Evolutionary conservation across 495 filamentous ascomycete genomes (phyloP).

Genomic region (Aspergillus carlsbadensis): DNA sequence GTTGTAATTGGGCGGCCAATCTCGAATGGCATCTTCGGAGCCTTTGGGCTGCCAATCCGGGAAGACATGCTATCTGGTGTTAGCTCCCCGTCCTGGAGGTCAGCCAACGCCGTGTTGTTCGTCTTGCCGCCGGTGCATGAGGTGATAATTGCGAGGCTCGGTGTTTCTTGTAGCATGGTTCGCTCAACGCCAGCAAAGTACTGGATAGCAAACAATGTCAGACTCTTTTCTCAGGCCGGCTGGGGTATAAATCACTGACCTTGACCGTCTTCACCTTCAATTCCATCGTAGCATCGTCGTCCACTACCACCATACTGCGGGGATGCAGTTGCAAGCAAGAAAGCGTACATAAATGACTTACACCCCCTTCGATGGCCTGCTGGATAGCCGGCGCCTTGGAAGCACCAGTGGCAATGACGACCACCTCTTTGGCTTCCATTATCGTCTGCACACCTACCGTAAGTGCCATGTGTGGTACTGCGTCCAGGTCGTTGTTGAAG

Average conservation of each 20-base stretch:
- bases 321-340: constrained; percentile 1
- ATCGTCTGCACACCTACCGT: constrained; percentile 5
- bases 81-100: background rate
- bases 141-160: background rate
- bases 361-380: background rate
- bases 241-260: background rate
- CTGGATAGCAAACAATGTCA: background rate
- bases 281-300: background rate
- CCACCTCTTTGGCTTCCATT: constrained; percentile 1
- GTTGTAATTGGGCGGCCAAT: too few relatives aligned
- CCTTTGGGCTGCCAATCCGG: constrained; percentile 3
- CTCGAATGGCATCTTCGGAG: background rate
- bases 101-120: background rate
- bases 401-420: background rate
- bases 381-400: background rate
- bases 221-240: background rate
- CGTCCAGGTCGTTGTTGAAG: background rate
- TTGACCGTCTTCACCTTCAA: background rate
- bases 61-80: constrained; percentile 2
- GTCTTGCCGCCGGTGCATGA: background rate
- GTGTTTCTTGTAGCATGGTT: background rate
- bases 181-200: constrained; percentile 2
- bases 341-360: background rate
- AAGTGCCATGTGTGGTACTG: constrained; percentile 4
- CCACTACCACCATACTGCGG: background rate